Base-by-base conservation (phyloP, 495 filamentous ascomycete species). In the Podospora australis region DNA sequence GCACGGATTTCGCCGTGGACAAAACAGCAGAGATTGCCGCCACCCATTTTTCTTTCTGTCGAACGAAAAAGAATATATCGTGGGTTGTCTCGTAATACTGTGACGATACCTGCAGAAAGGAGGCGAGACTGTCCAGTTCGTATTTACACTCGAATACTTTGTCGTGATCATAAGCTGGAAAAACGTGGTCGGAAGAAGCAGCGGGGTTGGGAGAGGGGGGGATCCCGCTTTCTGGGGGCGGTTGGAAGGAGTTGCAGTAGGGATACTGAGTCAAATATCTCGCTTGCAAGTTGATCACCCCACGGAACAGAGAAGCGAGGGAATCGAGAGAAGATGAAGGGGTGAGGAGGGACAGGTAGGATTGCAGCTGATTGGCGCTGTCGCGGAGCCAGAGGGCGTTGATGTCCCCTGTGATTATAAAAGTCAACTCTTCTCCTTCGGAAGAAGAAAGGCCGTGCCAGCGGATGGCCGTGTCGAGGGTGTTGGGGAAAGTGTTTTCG, bases 331-430 rank as follows among this genome's bases (percentile, higher is more conserved):
- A 63, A 11, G 59, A 48, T 41, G 67, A 66, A 9, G 77, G 65
- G 16, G 68, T 69, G 4, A 85, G 63, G 1, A 85, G 50, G 0
- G 77, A 66, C 24, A 79, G 70, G 59, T 86, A 87, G 24, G 74
- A 77, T 47, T 81, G 75, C 56, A 87, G 64, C 57, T 86, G 82
- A 58, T 84, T 85, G 24, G 81, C 75, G 21, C 74, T 80, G 56
- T 85, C 83, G 22, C 82, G 72, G 38, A 87, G 67, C 82, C 83
- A 86, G 80, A 85, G 84, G 41, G 82, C 82, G 59, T 80, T 70
- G 65, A 95, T 95, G 62, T 95, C 88, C 21, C 70, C 70, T 1
- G 70, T 74, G 32, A 68, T 67, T 46, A 74, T 48, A 45, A 76
- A 75, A 38, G 72, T 64, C 23, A 75, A 67, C 45, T 73, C 64